These are phyloP conservation scores for Saprolegnia diclina DNA, from an alignment of 352 stramenopile species.

Conservation along the genomic window DNA sequence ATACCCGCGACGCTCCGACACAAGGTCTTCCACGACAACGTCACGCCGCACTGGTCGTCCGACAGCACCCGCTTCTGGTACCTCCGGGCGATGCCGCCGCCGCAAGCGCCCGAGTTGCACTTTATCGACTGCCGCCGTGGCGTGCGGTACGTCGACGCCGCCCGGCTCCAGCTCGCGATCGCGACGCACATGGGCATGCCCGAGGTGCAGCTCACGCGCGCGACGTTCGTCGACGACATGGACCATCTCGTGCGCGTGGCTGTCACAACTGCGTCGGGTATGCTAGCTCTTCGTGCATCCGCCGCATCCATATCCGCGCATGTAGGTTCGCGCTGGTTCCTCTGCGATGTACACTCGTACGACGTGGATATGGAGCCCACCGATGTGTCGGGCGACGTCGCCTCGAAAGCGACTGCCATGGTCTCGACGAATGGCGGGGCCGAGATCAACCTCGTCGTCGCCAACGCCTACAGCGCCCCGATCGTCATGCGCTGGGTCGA, in stretches of 20 bases:
- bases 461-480: background rate
- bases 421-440: background rate
- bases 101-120: background rate
- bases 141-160: background rate
- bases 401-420: background rate
- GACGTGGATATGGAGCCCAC: background rate
- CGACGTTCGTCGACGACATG: background rate
- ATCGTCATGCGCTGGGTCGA: constrained; percentile 15
- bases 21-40: constrained; percentile 16
- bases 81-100: background rate
- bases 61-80: constrained; percentile 15
- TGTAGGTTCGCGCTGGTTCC: constrained; percentile 4
- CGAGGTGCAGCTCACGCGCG: background rate
- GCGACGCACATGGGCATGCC: background rate
- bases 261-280: background rate
- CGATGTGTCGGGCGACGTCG: background rate
- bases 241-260: background rate
- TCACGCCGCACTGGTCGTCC: background rate
- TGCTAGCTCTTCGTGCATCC: background rate
- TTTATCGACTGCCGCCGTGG: background rate
- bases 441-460: constrained; percentile 5
- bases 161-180: background rate
- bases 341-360: constrained; percentile 3
- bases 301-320: background rate
- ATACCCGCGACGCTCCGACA: background rate